These are phyloP conservation scores for Dissoconium aciculare DNA, from an alignment of 2,329 filamentous ascomycete species.

Conservation along the genomic window DNA sequence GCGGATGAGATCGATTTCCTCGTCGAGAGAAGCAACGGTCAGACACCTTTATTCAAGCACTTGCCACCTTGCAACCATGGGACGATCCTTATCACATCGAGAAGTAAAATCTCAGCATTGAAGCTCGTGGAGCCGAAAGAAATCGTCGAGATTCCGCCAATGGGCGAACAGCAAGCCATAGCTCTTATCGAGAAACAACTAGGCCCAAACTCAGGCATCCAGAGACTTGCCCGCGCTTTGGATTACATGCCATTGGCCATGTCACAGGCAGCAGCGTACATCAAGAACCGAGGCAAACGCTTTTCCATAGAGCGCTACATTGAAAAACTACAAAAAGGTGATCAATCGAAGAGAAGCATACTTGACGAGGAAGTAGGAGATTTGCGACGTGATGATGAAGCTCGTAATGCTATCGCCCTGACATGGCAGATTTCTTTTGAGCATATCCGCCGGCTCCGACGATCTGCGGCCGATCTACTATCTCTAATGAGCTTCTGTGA, in stretches of 20 bases:
- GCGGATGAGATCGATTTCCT: constrained; percentile 11
- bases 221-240: constrained; percentile 6
- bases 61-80: constrained; percentile 12
- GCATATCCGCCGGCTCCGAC: constrained; percentile 5
- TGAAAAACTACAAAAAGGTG: constrained; percentile 21
- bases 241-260: constrained; percentile 22
- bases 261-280: constrained; percentile 21
- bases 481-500: constrained; percentile 36
- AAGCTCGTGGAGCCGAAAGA: constrained; percentile 9
- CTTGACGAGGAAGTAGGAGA: constrained; percentile 4
- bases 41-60: constrained; percentile 5
- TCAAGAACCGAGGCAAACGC: constrained; percentile 14
- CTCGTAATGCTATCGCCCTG: constrained; percentile 8
- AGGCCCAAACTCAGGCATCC: constrained; percentile 1
- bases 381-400: constrained; percentile 7
- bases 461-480: constrained; percentile 27
- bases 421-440: constrained; percentile 15
- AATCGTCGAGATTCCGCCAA: constrained; percentile 12
- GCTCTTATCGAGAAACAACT: constrained; percentile 16
- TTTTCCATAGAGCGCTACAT: constrained; percentile 26
- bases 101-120: constrained; percentile 8
- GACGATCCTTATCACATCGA: constrained; percentile 13
- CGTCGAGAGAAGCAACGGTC: not conserved
- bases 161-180: constrained; percentile 12
- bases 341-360: constrained; percentile 9